Conservation (phyloP, 441 rosid species). For the Adansonia rubrostipa region DNA sequence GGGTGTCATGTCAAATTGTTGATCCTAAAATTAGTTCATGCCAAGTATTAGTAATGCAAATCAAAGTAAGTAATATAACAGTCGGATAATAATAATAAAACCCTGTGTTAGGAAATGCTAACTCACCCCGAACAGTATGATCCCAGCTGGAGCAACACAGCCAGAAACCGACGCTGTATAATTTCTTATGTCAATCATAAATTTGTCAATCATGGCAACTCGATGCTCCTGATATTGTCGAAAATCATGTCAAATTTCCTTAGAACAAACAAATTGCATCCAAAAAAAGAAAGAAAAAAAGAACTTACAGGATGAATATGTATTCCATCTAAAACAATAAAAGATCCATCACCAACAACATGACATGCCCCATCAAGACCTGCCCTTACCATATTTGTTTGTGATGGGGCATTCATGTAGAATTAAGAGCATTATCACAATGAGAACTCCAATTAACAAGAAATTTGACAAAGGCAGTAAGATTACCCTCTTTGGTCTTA, state of each 20-base stretch:
- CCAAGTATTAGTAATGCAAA: conserved; percentile 25
- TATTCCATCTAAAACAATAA: not conserved
- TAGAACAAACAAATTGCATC: not conserved
- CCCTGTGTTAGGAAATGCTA: not conserved
- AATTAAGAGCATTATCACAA: not conserved
- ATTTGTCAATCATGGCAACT: conserved; percentile 37
- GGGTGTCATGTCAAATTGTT: conserved; percentile 34
- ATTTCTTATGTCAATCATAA: conserved; percentile 40
- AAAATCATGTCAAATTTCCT: conserved; percentile 1
- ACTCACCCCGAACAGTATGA: conserved; percentile 61
- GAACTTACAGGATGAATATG: not conserved
- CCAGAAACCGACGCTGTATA: conserved; percentile 41
- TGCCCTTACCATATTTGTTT: not conserved
- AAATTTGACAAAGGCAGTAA: not conserved
- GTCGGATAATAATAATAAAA: not conserved
- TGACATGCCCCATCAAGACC: not conserved
- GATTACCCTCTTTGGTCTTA: conserved; percentile 37
- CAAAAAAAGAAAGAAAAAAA: not conserved
- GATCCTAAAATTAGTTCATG: conserved; percentile 38
- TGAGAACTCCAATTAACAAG: not conserved
- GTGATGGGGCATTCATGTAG: not conserved
- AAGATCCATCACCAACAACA: not conserved
- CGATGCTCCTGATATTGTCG: conserved; percentile 31
- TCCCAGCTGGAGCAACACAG: conserved; percentile 40
- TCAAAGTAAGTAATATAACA: not conserved